These are phyloP conservation scores for Elaphomyces granulatus DNA, from an alignment of 495 filamentous ascomycete species.

Conservation along the genomic window DNA sequence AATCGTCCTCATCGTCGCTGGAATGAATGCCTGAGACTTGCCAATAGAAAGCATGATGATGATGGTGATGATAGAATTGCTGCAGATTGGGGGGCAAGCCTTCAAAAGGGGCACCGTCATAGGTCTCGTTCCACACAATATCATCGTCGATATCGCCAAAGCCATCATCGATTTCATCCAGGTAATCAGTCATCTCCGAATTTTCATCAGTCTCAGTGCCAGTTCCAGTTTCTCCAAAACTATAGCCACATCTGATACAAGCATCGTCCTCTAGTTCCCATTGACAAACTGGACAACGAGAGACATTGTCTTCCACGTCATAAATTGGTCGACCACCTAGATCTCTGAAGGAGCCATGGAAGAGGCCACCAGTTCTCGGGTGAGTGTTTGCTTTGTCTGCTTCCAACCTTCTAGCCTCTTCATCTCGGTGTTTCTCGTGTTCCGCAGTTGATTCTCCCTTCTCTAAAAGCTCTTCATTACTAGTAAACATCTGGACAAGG, in stretches of 20 bases:
- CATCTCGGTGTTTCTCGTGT: constrained; percentile 40
- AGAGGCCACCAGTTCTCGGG: constrained; percentile 41
- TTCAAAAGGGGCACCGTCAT: constrained; percentile 9
- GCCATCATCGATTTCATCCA: constrained; percentile 26
- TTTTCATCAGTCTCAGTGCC: constrained; percentile 19
- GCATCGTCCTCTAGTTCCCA: constrained; percentile 50
- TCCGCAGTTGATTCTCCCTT: constrained; percentile 47
- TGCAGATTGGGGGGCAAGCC: constrained; percentile 1
- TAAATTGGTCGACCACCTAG: constrained; percentile 24
- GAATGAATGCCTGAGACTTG: constrained; percentile 2
- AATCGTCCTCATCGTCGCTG: constrained; percentile 6
- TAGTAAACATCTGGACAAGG: constrained; percentile 51
- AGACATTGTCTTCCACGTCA: constrained; percentile 47
- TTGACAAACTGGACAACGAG: constrained; percentile 46
- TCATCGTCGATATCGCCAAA: constrained; percentile 19
- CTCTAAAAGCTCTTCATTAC: constrained; percentile 47
- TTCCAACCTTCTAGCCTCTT: constrained; percentile 50
- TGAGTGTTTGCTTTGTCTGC: constrained; percentile 35
- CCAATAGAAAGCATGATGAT: constrained; percentile 1
- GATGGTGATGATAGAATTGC: constrained; percentile 2
- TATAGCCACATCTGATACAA: constrained; percentile 42
- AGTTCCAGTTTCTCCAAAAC: constrained; percentile 24
- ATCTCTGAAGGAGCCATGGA: constrained; percentile 46
- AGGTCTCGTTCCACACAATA: constrained; percentile 11
- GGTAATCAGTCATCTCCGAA: constrained; percentile 21